A percentile compares a stretch with the other conserved stretches of the same genome.
phyloP scores from a whole-genome alignment of 306 rosid species.

The Sindora glabra region DNA sequence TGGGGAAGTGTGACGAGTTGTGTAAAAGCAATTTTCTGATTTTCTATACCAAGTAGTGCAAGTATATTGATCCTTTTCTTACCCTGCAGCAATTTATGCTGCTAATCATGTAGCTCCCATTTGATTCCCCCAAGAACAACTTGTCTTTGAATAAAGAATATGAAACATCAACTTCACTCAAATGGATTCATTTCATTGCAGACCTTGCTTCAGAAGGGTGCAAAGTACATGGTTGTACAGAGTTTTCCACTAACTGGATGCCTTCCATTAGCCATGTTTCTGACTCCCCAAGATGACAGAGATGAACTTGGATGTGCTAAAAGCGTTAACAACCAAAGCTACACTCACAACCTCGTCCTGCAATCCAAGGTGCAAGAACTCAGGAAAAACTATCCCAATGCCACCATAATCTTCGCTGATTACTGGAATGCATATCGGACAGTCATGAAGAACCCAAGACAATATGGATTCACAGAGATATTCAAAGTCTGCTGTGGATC shows the following conservation, averaged over 20 bases:
- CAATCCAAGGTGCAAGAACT: conserved; percentile 40
- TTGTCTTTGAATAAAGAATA: too few species aligned
- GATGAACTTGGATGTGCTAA: conserved; percentile 75
- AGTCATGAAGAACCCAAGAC: conserved; percentile 45
- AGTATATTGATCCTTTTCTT: too few species aligned
- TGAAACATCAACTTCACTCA: too few species aligned
- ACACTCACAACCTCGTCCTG: conserved; percentile 48
- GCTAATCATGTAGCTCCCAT: too few species aligned
- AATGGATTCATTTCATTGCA: conserved; percentile 22
- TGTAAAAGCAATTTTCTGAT: too few species aligned
- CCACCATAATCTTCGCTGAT: conserved; percentile 35
- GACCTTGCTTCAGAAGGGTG: conserved; percentile 72
- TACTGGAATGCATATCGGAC: conserved; percentile 37
- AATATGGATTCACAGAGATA: conserved; percentile 26
- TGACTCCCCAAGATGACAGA: conserved; percentile 53
- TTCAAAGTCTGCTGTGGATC: conserved; percentile 28
- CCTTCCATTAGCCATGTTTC: conserved; percentile 54
- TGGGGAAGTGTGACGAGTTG: too few species aligned
- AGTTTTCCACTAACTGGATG: conserved; percentile 74
- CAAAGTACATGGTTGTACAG: conserved; percentile 75
- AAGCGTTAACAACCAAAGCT: conserved; percentile 53
- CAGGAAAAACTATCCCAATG: conserved; percentile 26
- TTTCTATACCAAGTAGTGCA: too few species aligned
- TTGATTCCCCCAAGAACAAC: too few species aligned
- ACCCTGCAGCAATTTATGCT: too few species aligned